Base-by-base conservation (phyloP, 768 basidiomycete genomes). In the Auricularia heimuer region DNA sequence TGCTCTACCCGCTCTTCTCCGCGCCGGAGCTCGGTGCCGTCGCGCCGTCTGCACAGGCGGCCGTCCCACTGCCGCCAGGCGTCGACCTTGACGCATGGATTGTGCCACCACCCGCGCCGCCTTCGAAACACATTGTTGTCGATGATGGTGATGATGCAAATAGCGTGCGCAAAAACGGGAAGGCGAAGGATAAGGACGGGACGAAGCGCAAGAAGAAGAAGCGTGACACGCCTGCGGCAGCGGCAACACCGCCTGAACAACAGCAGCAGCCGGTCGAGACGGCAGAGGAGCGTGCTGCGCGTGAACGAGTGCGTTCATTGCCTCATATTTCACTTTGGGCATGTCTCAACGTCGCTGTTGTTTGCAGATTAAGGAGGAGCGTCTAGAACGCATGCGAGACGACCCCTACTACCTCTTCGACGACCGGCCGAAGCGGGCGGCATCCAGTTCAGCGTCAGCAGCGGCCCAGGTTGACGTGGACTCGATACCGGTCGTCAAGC, bases 321-420 rank as follows among this genome's bases (percentile, higher is more conserved):
- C 36, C 7, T 33, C 61, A 62, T 18, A 18, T 65, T 16, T 35
- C 3, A 14, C 8, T 10, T 14, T 51, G 24, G 33, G 14, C 29
- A 51, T 39, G n/a, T 54, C 21, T 39, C 4, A 64, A 47, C 33
- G 37, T 65, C 62, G 60, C 37, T 58, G 10, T 42, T 35, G 10
- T 62, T 64, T 36, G 42, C 69, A 97, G 94, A 81, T 84, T 56
- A 87, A 85, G 69, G 86, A 84, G 34, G 92, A 90, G 69, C 82
- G 92, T 36, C 76, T 86, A 61, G 93, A 88, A 62, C 84, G 87
- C 66, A 79, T 87, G 67, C 84, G 84, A 47, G 90, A 93, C 67
- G 94, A 98, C 72, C 94, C 95, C 3, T 97, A 94, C 76, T 95
- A 97, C 74, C 86, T 97, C 68, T 80, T 86, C 45, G 89, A 91